Evolutionary conservation across 805 yeast species (phyloP).

Genomic region (Yarrowia yakushimensis): DNA sequence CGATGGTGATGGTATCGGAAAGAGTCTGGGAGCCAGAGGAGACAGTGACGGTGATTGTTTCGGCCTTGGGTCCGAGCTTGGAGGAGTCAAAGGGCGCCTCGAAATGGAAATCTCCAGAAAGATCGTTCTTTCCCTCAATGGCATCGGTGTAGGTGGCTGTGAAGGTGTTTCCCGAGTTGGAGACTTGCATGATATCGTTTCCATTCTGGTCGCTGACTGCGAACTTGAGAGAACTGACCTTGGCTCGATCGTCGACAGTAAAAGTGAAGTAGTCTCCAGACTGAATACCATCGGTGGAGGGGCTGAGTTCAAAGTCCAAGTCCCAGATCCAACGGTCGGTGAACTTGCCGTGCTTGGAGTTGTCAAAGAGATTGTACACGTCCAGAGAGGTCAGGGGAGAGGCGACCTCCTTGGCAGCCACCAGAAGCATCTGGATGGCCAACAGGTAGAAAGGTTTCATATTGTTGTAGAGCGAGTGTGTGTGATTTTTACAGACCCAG

Average conservation of each 20-base stretch:
- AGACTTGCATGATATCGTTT: neutral
- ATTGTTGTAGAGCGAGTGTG: neutral
- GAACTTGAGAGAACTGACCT: neutral
- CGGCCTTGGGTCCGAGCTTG: neutral
- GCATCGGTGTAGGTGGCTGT: neutral
- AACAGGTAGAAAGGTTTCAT: conserved; percentile 5
- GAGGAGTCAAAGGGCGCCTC: neutral
- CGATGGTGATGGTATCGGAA: neutral
- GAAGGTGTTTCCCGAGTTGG: neutral
- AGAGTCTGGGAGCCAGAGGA: neutral
- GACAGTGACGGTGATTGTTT: neutral
- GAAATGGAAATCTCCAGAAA: neutral
- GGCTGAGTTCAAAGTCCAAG: neutral
- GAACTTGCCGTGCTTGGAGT: neutral
- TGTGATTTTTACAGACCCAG: neutral
- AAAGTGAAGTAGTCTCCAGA: conserved; percentile 9
- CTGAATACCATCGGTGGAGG: neutral
- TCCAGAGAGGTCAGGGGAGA: conserved; percentile 1
- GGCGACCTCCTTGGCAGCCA: conserved; percentile 8
- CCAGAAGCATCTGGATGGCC: neutral
- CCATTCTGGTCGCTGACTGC: neutral
- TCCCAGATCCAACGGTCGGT: neutral
- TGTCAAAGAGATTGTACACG: neutral
- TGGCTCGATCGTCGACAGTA: neutral
- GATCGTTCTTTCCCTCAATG: neutral